phyloP scores from a whole-genome alignment of 225 moss, liverwort and hornwort species.

The Polytrichum formosum region DNA sequence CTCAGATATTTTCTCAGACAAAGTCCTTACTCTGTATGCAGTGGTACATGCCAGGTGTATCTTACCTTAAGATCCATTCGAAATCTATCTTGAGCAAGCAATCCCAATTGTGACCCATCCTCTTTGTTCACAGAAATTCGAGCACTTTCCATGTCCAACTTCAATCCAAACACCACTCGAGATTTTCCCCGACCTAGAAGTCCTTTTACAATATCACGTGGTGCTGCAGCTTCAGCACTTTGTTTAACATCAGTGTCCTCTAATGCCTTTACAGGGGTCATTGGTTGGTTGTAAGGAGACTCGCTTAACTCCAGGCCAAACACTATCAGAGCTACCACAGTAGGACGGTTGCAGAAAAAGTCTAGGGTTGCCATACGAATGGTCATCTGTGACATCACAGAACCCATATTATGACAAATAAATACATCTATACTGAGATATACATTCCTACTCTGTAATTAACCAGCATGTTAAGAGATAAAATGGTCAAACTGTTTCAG shows the following conservation, averaged over 20 bases:
- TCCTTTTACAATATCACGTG: slow-evolving; percentile 82
- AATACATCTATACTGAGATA: not conserved
- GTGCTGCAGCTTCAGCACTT: slow-evolving; percentile 46
- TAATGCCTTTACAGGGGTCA: slow-evolving; percentile 21
- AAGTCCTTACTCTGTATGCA: no score
- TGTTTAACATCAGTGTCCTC: slow-evolving; percentile 38
- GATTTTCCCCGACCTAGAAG: slow-evolving; percentile 89
- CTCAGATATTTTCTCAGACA: no score
- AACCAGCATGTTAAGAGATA: no score
- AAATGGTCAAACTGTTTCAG: no score
- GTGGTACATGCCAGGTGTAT: no score
- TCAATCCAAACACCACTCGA: slow-evolving; percentile 81
- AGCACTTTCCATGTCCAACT: slow-evolving; percentile 96
- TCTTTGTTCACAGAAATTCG: slow-evolving; percentile 94
- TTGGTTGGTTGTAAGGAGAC: slow-evolving; percentile 40
- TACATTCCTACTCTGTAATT: no score
- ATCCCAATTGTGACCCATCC: slow-evolving; percentile 86
- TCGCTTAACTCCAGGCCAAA: slow-evolving; percentile 87
- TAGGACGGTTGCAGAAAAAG: slow-evolving; percentile 96
- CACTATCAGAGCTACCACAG: slow-evolving; percentile 87
- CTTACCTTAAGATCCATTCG: slow-evolving; percentile 80
- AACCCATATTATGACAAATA: not conserved
- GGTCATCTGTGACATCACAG: slow-evolving; percentile 52
- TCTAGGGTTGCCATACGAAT: slow-evolving; percentile 94
- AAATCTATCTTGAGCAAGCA: slow-evolving; percentile 86